Evolutionary conservation across 805 yeast species (phyloP), one percentile per base, ranked within the genome.

Genomic region (Kodamaea neixiangensis): DNA sequence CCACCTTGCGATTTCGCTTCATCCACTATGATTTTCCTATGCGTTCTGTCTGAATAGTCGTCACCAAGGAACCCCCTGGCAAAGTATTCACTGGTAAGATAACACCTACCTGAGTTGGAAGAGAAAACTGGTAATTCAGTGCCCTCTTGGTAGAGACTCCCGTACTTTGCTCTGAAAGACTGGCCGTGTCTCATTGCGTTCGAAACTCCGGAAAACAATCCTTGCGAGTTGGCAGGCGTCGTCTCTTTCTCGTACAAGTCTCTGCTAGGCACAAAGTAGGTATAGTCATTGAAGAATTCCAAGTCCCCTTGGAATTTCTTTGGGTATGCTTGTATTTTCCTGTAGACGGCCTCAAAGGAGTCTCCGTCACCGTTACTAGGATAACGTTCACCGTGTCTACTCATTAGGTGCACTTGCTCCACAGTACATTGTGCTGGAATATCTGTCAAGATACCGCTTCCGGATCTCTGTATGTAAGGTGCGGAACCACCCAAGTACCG

Each of bases 361-460:
- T 56, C 59, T 7, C 76, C 76, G 22, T 53, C 58, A 21, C 63
- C 52, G 29, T 56, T 59, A n/a, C 73, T 63, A 6, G 77, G 74
- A 60, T 75, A 87, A 56, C 96, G 73, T 65, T 88, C 94, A 17
- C 93, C 96, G 61, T 89, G 96, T 61, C 96, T 78, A 57, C 84
- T 82, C 47, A 86, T 68, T 18, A 87, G 67, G 57, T 86, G 90
- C 7, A 86, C 89, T 65, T 87, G 93, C 57, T 80, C 81, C 49
- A 84, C 71, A 5, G 66, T 59, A 65, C 88, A 84, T 42, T 71
- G 71, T 7, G 65, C 70, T 51, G 67, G 67, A 20, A 63, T 54
- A 34, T 57, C 66, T 17, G 67, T 56, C n/a, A 59, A 55, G 21
- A 63, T 63, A 1, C 67, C 67, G 33, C 48, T 61, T 1, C 67